Evolutionary conservation across 2,329 filamentous ascomycete species (phyloP), one percentile per base, ranked within the genome.

Genomic region (Geoglossum cookeanum): DNA sequence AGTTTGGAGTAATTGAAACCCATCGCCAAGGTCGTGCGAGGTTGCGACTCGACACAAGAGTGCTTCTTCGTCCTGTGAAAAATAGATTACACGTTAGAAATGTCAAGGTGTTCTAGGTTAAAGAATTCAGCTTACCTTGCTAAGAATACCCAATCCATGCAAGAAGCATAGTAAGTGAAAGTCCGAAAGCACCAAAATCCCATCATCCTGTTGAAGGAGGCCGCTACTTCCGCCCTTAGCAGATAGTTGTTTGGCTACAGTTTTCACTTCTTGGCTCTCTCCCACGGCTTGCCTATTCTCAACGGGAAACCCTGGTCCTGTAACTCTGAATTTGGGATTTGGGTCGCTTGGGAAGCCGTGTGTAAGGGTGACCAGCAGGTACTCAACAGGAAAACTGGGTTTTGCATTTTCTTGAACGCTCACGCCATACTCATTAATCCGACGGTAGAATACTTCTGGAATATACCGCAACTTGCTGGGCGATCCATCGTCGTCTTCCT

Each of bases 351-450:
- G 92, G 73, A 98, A 97, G 59, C 92, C 92, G 67, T 98, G 91
- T 0, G 92, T 98, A 61, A 98, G 78, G 7, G 92, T 97, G 60
- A 97, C 87, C 58, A 97, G 83, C 37, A 98, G 78, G 68, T 97
- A 98, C 68, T 98, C 92, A 54, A 96, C 90, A 0, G 92, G 92
- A 68, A 98, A 98, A 51, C 86, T 83, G 0, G 92, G 92, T 68
- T 96, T 97, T 29, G 92, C 92, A 64, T 95, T 97, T 69, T 97
- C 88, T 68, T 96, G 92, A 6, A 97, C 92, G 63, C 91, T 95
- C 61, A 85, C 87, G 37, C 90, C 90, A 67, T 98, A 95, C 68
- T 98, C 91, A 69, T 98, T 98, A 70, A 95, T 88, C 63, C 81
- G 83, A 60, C 91, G 82, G 72, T 94, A 98, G 71, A 97, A 98